Base-by-base conservation (phyloP, 2,329 filamentous ascomycete genomes). In the Raffaelea albimanens region DNA sequence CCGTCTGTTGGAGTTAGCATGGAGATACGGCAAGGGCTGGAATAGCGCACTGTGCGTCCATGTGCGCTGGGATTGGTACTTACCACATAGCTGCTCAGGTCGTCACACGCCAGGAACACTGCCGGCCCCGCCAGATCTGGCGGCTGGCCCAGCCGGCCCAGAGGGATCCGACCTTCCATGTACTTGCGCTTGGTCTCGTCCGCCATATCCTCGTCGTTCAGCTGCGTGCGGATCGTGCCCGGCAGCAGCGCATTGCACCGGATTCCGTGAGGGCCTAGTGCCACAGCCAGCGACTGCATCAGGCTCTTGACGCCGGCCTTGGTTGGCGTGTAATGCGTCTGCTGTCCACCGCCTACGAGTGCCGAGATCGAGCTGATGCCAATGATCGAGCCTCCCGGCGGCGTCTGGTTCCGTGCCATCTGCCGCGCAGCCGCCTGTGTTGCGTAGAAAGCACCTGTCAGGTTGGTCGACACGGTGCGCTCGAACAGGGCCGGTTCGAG, bases 381-480 rank as follows among this genome's bases (percentile, higher is more conserved):
- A 44, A 57, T 91, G 58, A 95, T 93, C 57, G 79, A 83, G 31
- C 89, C 89, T 16, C 88, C 87, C 0, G 77, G 64, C 0, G 82
- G 79, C 2, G 71, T 68, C 57, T 86, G 74, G 25, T 61, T 55
- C 31, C 66, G 67, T 0, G 83, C 81, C 85, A 95, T 93, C 62
- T 93, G 87, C 3, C 82, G 77, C 2, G 87, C 88, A 2, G 87
- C 89, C 0, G 88, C 86, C 70, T 95, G 89, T 20, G 85, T 83
- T 33, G 86, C 76, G 68, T 89, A 90, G 69, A 94, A 95, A n/a
- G 88, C 85, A 40, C 89, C 89, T 55, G 83, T 81, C 55, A 95
- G 80, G 66, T 95, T 95, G 44, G 86, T 91, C 34, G 76, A 71
- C 38, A 94, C 71, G 3, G 88, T 94, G 47, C 73, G 71, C 52